Evolutionary conservation across 2,329 filamentous ascomycete genomes (phyloP), one percentile per base, ranked within the genome.

Genomic region (Verticillium nonalfalfae): DNA sequence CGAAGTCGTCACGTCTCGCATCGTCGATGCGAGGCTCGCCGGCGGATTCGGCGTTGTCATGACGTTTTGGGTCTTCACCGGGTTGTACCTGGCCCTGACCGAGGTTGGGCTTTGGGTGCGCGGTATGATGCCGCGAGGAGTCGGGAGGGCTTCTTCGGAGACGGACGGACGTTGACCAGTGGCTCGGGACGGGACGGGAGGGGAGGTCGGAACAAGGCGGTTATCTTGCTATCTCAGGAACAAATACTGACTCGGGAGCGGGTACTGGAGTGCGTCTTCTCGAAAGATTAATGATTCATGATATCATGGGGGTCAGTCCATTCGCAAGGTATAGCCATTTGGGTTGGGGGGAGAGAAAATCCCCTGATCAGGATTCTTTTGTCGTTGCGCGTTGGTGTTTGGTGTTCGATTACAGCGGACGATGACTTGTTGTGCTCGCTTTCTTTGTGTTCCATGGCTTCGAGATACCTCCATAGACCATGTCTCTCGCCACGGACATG

Each of bases 61-160:
- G 26, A 74, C 75, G 1, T 79, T 81, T 62, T 83, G 81, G 81
- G 74, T 73, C 34, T 67, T 80, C 15, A 80, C 81, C 0, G 77
- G 81, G 2, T 68, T 77, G 39, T 84, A 83, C 61, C 75, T 84
- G 61, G 64, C 76, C 38, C 81, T 83, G 57, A 81, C 78, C 14
- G 79, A 83, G 66, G 70, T 73, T 50, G 70, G 73, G 9, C 71
- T 81, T 56, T 77, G 77, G 72, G 67, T 64, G 54, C 65, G 63
- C 56, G 58, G 63, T 26, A 60, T 38, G n/a, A 31, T 64, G 55
- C 56, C 59, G 11, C 59, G 60, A 13, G 21, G 11, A 26, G 18
- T 34, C 21, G n/a, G 21, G 18, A 18, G 45, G 18, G 7, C 45
- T 4, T 18, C n/a, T 4, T 3, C 11, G 1, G 45, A 52, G 45